Evolutionary conservation across 441 rosid species (phyloP), one percentile per base, ranked within the genome.

Genomic region (Isatis lusitanica): DNA sequence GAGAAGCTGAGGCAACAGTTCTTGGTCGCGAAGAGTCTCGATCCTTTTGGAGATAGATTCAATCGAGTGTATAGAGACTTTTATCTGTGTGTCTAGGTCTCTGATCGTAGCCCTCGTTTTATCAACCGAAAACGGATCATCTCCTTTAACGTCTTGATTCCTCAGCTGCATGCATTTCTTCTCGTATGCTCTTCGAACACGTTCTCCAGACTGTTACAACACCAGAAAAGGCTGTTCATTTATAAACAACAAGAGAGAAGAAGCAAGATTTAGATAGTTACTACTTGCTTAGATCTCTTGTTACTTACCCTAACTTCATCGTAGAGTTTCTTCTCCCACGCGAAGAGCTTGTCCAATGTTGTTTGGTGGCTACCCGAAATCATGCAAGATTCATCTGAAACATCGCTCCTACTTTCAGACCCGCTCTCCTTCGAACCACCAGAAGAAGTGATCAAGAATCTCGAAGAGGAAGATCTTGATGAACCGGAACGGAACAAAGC

Each of bases 241-340:
- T 13, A 46, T 36, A 21, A 62, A 26, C 63, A 69, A 35, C 48
- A 33, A 33, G 13, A 39, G 36, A 56, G 9, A 35, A 7, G 8
- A 35, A 35, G 1, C 9, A 0, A 13, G 36, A 6, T 12, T 58
- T 30, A 0, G 7, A 31, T 83, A 87, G 81, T 89, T 26, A 36
- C 7, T 17, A 48, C 12, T 56, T 59, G 36, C 44, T 66, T 18
- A 31, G 31, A 31, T 31, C 43, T 75, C 36, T 43, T 53, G 61
- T 21, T 58, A 57, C 68, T 73, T 85, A 95, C 97, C 93, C 76
- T 85, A 79, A 96, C 97, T 88, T 91, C 96, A 44, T 90, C 90
- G 3, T 88, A 96, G 66, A 93, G 99, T 81, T 93, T 96, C 88
- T 96, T 96, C 85, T 96, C 99, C 99, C 98, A 93, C 30, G 90